These are phyloP conservation scores for Luzula sylvatica DNA, from an alignment of 176 grass and related monocot genomes.

Conservation along the genomic window DNA sequence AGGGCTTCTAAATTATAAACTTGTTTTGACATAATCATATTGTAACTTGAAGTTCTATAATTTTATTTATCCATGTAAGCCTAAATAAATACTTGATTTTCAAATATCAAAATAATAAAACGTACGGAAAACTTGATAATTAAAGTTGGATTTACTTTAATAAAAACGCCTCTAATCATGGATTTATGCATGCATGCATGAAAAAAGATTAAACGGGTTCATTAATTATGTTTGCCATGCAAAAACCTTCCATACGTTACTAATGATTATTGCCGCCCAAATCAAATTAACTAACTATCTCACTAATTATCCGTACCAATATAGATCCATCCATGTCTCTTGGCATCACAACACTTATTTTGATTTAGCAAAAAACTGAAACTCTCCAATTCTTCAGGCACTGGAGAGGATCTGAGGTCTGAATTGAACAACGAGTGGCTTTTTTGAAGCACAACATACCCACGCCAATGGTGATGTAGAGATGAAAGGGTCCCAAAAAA, in stretches of 20 bases:
- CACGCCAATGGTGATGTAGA: not conserved
- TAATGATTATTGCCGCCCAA: constrained; percentile 15
- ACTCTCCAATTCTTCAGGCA: not conserved
- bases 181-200: constrained; percentile 29
- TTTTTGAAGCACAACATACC: no score
- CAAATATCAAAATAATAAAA: no score
- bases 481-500: no score
- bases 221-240: constrained; percentile 24
- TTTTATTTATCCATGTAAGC: no score
- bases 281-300: not conserved
- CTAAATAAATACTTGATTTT: no score
- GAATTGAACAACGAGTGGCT: not conserved
- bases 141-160: constrained; percentile 6
- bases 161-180: constrained; percentile 21
- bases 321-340: constrained; percentile 12
- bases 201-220: constrained; percentile 14
- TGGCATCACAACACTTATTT: not conserved
- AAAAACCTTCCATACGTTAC: constrained; percentile 10
- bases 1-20: no score
- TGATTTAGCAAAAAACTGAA: not conserved
- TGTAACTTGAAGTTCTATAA: no score
- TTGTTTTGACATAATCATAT: no score
- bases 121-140: not conserved
- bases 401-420: constrained; percentile 7
- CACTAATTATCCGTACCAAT: not conserved